Evolutionary conservation across 805 yeast species (phyloP), one percentile per base, ranked within the genome.

Genomic region (Kazachstania taianensis): DNA sequence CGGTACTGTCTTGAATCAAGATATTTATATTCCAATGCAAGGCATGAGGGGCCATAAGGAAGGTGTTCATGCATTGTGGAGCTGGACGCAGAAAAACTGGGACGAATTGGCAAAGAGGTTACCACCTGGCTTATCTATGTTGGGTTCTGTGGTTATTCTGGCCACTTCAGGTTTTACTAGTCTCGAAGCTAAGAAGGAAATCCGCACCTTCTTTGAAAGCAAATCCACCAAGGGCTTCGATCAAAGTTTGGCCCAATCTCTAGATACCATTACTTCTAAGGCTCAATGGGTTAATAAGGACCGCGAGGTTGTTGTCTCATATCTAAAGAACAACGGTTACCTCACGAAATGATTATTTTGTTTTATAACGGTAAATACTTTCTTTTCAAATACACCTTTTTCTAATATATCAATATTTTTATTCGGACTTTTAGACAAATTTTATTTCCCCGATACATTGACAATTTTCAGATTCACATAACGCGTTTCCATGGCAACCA

Each of bases 101-200:
- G 82, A 74, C 38, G 69, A 63, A 32, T 55, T 89, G 42, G 60
- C 63, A 48, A 67, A 73, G 55, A 64, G 69, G 48, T 70, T 84
- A 53, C 94, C 96, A 33, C 83, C 94, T 10, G 79, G 83, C 10
- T 69, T 80, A 42, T 69, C 85, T 22, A 73, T 86, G 81, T 68
- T 87, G 49, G 80, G 87, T 15, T 67, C 77, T 17, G 77, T 89
- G 40, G 79, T 87, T 26, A 66, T 68, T 25, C 42, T 80, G 23
- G 61, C 77, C 32, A 69, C 82, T 31, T 59, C 75, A 17, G 74
- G 79, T 1, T 78, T 75, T 61, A 70, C 85, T 22, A 70, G 72
- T 38, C 57, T 58, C 28, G 69, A 65, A 27, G 76, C 74, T 45
- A 66, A 67, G 45, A 65, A 66, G 15, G 68, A 66, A 38, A 69